These are phyloP conservation scores for Earliella scabrosa DNA, from an alignment of 1,284 basidiomycete species.

Conservation along the genomic window DNA sequence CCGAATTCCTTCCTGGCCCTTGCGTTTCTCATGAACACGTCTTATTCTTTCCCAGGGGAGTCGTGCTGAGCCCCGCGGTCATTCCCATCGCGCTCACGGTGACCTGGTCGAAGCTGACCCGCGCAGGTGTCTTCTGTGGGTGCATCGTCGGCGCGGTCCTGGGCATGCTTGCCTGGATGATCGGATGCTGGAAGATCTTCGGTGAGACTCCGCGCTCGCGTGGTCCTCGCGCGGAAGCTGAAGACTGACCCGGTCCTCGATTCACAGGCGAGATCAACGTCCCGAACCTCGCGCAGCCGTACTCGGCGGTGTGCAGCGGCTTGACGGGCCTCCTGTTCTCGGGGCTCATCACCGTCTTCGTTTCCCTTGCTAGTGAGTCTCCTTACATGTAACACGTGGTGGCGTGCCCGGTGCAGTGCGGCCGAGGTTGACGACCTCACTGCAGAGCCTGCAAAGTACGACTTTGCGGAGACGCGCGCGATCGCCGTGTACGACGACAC, in stretches of 20 bases:
- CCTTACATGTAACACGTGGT: too few relatives aligned
- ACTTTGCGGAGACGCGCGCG: slow-evolving; percentile 49
- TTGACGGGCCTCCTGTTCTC: slow-evolving; percentile 50
- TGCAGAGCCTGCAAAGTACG: slow-evolving; percentile 50
- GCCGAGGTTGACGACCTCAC: too few relatives aligned
- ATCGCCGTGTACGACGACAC: slow-evolving; percentile 42
- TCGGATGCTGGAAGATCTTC: slow-evolving; percentile 54
- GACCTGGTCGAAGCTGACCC: slow-evolving; percentile 51
- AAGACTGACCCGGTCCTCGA: not conserved
- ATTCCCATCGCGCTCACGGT: slow-evolving; percentile 52
- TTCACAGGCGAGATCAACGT: slow-evolving; percentile 45
- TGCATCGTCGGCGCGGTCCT: slow-evolving; percentile 46
- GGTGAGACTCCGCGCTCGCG: slow-evolving; percentile 36
- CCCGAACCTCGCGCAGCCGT: slow-evolving; percentile 47
- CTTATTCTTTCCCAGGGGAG: slow-evolving; percentile 38
- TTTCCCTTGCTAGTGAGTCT: slow-evolving; percentile 47
- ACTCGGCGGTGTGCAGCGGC: slow-evolving; percentile 53
- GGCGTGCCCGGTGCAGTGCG: too few relatives aligned
- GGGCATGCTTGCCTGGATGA: slow-evolving; percentile 56
- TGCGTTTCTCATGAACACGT: not conserved
- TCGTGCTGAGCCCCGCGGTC: slow-evolving; percentile 51
- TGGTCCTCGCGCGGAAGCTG: not conserved
- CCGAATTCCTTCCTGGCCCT: not conserved
- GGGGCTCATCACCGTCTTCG: slow-evolving; percentile 44
- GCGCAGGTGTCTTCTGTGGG: slow-evolving; percentile 45